Base-by-base conservation (phyloP, 2,329 filamentous ascomycete species). In the Clonostachys rosea region DNA sequence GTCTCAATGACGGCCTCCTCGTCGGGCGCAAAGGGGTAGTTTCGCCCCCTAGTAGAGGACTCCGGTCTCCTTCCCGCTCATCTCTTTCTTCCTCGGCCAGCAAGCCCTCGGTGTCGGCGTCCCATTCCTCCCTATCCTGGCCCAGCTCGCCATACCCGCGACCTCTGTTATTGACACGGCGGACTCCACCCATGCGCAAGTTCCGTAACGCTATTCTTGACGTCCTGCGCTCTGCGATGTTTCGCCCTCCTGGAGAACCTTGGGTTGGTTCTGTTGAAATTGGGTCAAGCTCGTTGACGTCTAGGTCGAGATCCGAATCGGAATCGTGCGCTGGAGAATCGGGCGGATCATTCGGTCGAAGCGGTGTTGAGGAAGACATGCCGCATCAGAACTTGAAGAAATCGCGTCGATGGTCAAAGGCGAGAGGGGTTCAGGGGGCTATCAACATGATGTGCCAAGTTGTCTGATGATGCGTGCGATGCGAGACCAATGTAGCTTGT, bases 251-350 rank as follows among this genome's bases (percentile, higher is more conserved):
- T 43, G 52, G 55, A 40, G 60, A 51, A 43, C 59, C 60, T 43
- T 62, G 56, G 49, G 61, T 51, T 55, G 65, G 59, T 56, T 62
- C 58, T 54, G 61, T 60, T n/a, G 69, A 68, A 49, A 68, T 61
- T 61, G 88, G 87, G 61, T 91, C 87, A 55, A 94, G 83, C 73
- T 92, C 89, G 59, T 89, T 79, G 56, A 90, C 77, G 58, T 91
- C 86, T 59, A 94, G 80, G 63, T 92, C 87, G 52, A 68, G 66
- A 48, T 85, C 71, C 44, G 85, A 89, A 63, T 91, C 87, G 62
- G 84, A 88, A 62, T 91, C 86, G 67, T 83, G 74, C 58, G 73
- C 67, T 50, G 77, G 76, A 50, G 79, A 81, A 67, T 86, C 82
- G 67, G 83, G 83, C 60, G 79, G 78, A 64, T 84, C 18, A 60